A percentile compares a stretch with the other conserved stretches of the same genome.
phyloP scores from a whole-genome alignment of 1,139 yeast species.

The Taphrina wiesneri region DNA sequence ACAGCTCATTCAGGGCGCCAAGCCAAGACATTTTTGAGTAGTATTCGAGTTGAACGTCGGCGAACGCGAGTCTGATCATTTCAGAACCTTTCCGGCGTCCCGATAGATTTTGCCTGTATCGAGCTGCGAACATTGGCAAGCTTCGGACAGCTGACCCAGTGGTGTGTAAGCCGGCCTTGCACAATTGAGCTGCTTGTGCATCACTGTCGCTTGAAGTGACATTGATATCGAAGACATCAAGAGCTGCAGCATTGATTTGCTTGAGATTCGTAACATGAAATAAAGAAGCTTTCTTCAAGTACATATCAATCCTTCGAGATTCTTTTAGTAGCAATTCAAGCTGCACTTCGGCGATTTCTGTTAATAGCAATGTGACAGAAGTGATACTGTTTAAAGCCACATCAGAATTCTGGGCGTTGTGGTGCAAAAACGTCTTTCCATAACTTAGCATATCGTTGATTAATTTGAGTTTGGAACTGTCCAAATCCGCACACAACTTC shows the following conservation, averaged over 20 bases:
- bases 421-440: background rate
- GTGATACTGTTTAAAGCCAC: background rate
- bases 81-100: background rate
- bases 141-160: background rate
- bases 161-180: conserved; percentile 4
- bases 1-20: background rate
- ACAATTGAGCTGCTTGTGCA: background rate
- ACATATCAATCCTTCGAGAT: background rate
- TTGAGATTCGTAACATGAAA: conserved; percentile 4
- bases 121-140: conserved; percentile 10
- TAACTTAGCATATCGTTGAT: background rate
- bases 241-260: conserved; percentile 4
- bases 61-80: conserved; percentile 11
- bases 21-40: conserved; percentile 30
- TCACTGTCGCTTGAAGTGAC: background rate
- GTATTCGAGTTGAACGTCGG: background rate
- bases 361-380: background rate
- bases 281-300: background rate
- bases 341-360: background rate
- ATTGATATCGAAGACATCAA: background rate
- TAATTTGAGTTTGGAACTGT: background rate
- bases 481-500: background rate
- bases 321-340: background rate
- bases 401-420: background rate
- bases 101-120: conserved; percentile 7